Evolutionary conservation across 176 grass and related monocot genomes (phyloP).

Genomic region (Aegilops sharonensis): DNA sequence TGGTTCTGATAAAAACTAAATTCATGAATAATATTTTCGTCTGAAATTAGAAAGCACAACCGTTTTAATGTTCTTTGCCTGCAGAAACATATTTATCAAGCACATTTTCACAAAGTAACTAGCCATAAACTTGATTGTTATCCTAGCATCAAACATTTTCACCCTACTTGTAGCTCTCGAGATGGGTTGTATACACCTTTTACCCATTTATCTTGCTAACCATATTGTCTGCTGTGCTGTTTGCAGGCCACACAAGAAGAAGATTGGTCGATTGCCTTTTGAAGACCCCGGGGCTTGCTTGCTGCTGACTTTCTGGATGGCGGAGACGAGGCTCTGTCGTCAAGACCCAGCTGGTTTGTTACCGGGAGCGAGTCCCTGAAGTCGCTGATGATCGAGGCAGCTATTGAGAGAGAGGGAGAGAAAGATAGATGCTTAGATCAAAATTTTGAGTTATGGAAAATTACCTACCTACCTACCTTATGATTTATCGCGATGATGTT

Average conservation of each 20-base stretch:
- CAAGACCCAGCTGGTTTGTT: conserved; percentile 37
- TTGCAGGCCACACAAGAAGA: conserved; percentile 44
- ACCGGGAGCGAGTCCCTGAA: conserved; percentile 34
- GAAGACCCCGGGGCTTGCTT: conserved; percentile 60
- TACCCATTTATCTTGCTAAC: neutral
- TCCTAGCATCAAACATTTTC: too few relatives aligned
- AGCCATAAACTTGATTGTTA: too few relatives aligned
- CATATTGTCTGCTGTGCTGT: neutral
- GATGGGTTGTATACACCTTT: too few relatives aligned
- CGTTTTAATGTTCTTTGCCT: too few relatives aligned
- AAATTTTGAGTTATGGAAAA: conserved; percentile 32
- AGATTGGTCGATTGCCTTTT: conserved; percentile 61
- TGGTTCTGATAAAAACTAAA: too few relatives aligned
- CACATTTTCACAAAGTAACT: too few relatives aligned
- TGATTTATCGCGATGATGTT: neutral
- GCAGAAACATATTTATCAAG: too few relatives aligned
- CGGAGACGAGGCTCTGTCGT: conserved; percentile 28
- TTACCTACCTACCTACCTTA: neutral
- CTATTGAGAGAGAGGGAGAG: conserved; percentile 32
- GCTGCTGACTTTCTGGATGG: conserved; percentile 67
- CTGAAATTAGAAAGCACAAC: too few relatives aligned
- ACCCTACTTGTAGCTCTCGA: too few relatives aligned
- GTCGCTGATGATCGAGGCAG: conserved; percentile 34
- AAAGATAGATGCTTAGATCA: conserved; percentile 36
- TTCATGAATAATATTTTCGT: too few relatives aligned